Percentiles rank a stretch among this genome's conserved stretches.
These are phyloP conservation scores for Capsicum rhomboideum DNA, from an alignment of 257 asterid genomes.

Conservation along the genomic window DNA sequence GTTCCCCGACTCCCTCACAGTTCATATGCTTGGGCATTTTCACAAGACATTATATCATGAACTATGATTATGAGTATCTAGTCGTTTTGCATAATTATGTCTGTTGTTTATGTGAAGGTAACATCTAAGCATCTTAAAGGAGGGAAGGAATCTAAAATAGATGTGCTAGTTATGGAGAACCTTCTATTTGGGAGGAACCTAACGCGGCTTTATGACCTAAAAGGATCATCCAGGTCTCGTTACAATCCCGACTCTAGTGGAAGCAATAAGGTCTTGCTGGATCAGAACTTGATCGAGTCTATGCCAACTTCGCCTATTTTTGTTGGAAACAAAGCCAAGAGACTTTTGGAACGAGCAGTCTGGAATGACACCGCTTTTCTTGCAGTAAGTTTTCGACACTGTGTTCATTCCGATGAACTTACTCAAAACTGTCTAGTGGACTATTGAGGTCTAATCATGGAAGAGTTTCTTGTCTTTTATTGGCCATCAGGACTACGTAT, in stretches of 20 bases:
- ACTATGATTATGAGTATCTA: neutral
- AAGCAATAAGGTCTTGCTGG: conserved; percentile 80
- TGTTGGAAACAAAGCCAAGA: conserved; percentile 13
- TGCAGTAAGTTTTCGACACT: conserved; percentile 39
- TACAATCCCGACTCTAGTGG: conserved; percentile 85
- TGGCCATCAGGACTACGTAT: neutral
- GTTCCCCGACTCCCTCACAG: neutral
- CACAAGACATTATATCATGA: neutral
- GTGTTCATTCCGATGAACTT: neutral
- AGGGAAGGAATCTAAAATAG: conserved; percentile 92
- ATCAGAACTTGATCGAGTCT: conserved; percentile 91
- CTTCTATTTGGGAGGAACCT: conserved; percentile 78
- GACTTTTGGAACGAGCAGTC: conserved; percentile 9
- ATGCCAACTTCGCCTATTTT: conserved; percentile 93
- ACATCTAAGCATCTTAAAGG: conserved; percentile 74
- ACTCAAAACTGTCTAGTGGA: neutral
- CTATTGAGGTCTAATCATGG: neutral
- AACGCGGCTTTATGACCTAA: conserved; percentile 84
- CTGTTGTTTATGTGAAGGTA: conserved; percentile 42
- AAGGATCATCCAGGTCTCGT: conserved; percentile 92
- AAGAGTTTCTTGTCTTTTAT: neutral
- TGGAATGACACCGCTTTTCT: conserved; percentile 8
- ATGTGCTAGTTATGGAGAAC: conserved; percentile 91
- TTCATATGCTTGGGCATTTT: neutral
- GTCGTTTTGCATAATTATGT: neutral